phyloP scores from a whole-genome alignment of 257 asterid genomes.

The Lithospermum erythrorhizon region DNA sequence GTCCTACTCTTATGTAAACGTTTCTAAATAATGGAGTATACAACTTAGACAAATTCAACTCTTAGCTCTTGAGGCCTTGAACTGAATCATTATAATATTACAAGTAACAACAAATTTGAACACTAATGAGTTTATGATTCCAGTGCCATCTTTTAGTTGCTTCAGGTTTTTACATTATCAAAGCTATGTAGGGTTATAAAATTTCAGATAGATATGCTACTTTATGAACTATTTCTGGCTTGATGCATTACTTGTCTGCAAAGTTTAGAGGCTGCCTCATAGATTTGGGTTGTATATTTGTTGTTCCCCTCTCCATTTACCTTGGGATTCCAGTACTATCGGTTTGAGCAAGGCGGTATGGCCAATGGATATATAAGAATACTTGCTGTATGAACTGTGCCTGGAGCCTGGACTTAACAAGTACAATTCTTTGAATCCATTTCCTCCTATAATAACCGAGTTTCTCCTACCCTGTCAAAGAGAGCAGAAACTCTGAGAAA shows the following conservation, averaged over 20 bases:
- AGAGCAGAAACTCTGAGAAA: background rate
- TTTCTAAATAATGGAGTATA: too few species aligned
- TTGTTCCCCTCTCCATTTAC: conserved; percentile 63
- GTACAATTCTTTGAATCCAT: conserved; percentile 65
- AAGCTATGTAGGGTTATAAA: too few species aligned
- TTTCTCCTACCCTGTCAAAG: conserved; percentile 61
- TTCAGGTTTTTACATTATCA: too few species aligned
- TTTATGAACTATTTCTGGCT: conserved; percentile 12
- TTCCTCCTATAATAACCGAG: conserved; percentile 43
- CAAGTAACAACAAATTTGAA: too few species aligned
- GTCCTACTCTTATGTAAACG: too few species aligned
- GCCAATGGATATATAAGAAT: conserved; percentile 55
- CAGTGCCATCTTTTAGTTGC: too few species aligned
- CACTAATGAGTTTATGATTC: too few species aligned
- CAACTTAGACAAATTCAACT: too few species aligned
- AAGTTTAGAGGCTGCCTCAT: conserved; percentile 13
- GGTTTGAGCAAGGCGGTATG: conserved; percentile 64
- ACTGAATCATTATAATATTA: too few species aligned
- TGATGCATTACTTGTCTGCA: too few species aligned
- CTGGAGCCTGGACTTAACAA: conserved; percentile 70
- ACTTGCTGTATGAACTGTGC: conserved; percentile 50
- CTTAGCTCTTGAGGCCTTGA: too few species aligned
- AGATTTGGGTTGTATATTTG: conserved; percentile 56
- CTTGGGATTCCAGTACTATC: conserved; percentile 31
- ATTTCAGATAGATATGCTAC: background rate